Percentiles rank a stretch among this genome's conserved stretches.
Conservation (phyloP, 768 basidiomycete species). For the Arthromyces matolae region DNA sequence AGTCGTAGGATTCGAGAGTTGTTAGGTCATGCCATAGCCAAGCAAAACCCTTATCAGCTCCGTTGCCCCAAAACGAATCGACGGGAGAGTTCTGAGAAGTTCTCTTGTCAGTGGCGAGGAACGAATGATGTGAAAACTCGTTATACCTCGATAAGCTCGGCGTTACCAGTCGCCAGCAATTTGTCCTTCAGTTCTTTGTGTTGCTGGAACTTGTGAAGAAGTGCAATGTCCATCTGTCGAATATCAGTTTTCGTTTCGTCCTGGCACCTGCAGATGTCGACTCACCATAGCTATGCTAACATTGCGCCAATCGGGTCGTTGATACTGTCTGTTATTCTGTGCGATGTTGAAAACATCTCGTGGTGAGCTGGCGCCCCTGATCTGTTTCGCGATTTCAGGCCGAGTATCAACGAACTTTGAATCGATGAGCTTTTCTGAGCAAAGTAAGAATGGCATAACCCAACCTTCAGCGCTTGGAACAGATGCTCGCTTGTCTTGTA, state of each 20-base stretch:
- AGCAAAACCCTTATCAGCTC: conserved; percentile 60
- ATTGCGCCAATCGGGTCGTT: conserved; percentile 61
- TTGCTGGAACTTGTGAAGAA: conserved; percentile 70
- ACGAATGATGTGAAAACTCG: too few relatives aligned
- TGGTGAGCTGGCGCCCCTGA: conserved; percentile 56
- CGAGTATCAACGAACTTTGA: conserved; percentile 53
- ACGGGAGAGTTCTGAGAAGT: conserved; percentile 72
- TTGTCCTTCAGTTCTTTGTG: conserved; percentile 53
- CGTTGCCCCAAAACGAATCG: conserved; percentile 75
- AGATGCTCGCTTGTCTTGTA: conserved; percentile 78
- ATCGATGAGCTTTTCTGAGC: not conserved
- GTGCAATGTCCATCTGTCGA: conserved; percentile 67
- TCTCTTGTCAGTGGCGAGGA: too few relatives aligned
- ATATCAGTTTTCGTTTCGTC: too few relatives aligned
- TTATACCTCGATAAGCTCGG: conserved; percentile 72
- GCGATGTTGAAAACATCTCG: conserved; percentile 66
- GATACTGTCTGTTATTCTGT: conserved; percentile 52
- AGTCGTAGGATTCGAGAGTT: conserved; percentile 78
- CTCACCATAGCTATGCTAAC: conserved; percentile 62
- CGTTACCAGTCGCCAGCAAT: conserved; percentile 62
- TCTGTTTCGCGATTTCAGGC: conserved; percentile 66
- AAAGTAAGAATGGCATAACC: not conserved
- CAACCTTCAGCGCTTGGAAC: conserved; percentile 70
- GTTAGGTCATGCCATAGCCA: conserved; percentile 92
- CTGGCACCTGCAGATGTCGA: too few relatives aligned